Base-by-base conservation (phyloP, 2,329 filamentous ascomycete genomes). In the Neoarthrinium moseri region DNA sequence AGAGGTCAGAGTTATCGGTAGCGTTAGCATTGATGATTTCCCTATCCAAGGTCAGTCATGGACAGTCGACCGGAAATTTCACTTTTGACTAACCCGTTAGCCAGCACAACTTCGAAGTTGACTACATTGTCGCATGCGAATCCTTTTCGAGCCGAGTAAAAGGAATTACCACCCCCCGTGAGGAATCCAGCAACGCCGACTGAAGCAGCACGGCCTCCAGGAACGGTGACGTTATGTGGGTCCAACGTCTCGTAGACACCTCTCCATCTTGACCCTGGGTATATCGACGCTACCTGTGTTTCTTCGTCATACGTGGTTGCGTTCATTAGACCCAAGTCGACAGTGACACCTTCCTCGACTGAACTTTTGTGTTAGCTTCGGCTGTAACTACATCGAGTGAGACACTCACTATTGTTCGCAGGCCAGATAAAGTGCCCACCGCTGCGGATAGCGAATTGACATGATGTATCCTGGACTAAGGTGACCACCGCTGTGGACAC, bases 81-180 rank as follows among this genome's bases (percentile, higher is more conserved):
- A n/a, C 12, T 13, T 11, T 15, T 27, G 30, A 38, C 39, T 20
- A 27, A 43, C 21, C 72, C 71, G 41, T 56, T 57, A 0, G 67
- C 66, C 1, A 73, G 62, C 2, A 77, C 71, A 21, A 77, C 66
- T 47, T 73, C 54, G 39, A 60, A 73, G 37, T 63, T 66, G 27
- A 62, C 47, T 2, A 77, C 65, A 26, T 67, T 71, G 46, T 74
- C 74, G 41, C 68, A 72, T n/a, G 62, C 68, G 46, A 70, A 70
- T 3, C 75, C 74, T 33, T 67, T 57, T 1, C 61, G 58, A 7
- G 33, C 46, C 3, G 52, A 50, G 35, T 51, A 51, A 40, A 55
- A 56, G 2, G 49, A 52, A 33, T 55, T 53, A 4, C 59, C 59
- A 11, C 60, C 58, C 4, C 59, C 59, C 2, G 52, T 48, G 6